Conservation (phyloP, 23 red algal genomes). For the Gracilaria caudata region DNA sequence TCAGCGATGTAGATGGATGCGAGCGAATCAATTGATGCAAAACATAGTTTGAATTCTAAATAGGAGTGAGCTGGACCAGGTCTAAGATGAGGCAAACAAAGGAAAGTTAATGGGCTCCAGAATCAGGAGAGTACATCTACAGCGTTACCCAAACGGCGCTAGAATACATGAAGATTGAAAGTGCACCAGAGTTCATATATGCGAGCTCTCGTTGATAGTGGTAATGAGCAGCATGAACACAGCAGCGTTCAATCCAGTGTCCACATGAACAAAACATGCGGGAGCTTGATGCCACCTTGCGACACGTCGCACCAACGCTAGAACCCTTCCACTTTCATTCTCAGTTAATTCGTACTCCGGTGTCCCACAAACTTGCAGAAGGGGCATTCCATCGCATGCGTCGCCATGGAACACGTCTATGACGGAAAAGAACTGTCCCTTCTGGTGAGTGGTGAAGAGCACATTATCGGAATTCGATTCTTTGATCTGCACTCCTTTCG, state of each 20-base stretch:
- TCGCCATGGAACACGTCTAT: neutral
- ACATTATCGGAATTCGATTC: neutral
- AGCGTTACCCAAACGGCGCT: too few species aligned
- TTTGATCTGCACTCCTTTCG: neutral
- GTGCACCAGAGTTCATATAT: neutral
- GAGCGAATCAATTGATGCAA: too few species aligned
- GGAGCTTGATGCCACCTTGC: neutral
- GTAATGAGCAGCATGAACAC: slow-evolving; percentile 17
- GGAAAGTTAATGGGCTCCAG: too few species aligned
- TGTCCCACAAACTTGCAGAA: neutral
- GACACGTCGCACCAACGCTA: neutral
- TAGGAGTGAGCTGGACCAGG: too few species aligned
- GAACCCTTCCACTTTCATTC: neutral
- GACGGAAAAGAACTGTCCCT: slow-evolving; percentile 1
- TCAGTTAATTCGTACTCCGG: slow-evolving; percentile 7
- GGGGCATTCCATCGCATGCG: neutral
- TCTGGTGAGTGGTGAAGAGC: slow-evolving; percentile 3
- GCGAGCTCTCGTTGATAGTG: neutral
- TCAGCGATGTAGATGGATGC: too few species aligned
- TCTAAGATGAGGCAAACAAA: too few species aligned
- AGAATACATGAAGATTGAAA: neutral
- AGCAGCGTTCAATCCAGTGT: slow-evolving; percentile 5
- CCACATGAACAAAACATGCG: neutral
- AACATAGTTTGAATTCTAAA: too few species aligned
- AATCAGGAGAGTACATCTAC: too few species aligned